phyloP scores from a whole-genome alignment of 768 basidiomycete species.

The Pisolithus microcarpus region DNA sequence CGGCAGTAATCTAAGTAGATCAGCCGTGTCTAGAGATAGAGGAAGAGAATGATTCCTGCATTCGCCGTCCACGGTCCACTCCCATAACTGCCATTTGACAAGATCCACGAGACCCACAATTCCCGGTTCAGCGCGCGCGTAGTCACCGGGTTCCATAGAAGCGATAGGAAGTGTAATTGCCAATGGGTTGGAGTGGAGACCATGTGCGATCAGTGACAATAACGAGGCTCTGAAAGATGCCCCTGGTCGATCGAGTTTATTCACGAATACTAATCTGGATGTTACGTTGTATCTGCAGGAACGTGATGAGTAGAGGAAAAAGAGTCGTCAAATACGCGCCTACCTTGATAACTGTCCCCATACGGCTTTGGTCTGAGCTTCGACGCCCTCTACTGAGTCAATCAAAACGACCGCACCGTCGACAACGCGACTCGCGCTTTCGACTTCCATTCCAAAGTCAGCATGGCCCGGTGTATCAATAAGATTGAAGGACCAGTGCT shows the following conservation, averaged over 20 bases:
- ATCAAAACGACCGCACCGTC: slow-evolving; percentile 86
- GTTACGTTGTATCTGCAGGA: slow-evolving; percentile 64
- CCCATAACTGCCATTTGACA: slow-evolving; percentile 79
- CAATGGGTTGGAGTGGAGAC: slow-evolving; percentile 70
- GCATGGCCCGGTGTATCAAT: slow-evolving; percentile 91
- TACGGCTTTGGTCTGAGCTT: slow-evolving; percentile 84
- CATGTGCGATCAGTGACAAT: slow-evolving; percentile 64
- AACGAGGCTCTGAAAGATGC: slow-evolving; percentile 71
- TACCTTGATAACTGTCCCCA: slow-evolving; percentile 85
- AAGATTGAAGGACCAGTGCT: slow-evolving; percentile 77
- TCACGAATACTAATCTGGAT: slow-evolving; percentile 74
- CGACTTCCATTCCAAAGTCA: slow-evolving; percentile 96
- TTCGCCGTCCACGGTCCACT: slow-evolving; percentile 52
- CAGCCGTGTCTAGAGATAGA: slow-evolving; percentile 37
- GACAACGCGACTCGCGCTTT: slow-evolving; percentile 84
- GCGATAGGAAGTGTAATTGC: slow-evolving; percentile 67
- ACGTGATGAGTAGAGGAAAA: background rate
- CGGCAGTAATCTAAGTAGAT: slow-evolving; percentile 39
- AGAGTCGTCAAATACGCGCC: slow-evolving; percentile 21
- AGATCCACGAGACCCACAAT: slow-evolving; percentile 81
- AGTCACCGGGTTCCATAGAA: slow-evolving; percentile 62
- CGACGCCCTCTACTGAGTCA: slow-evolving; percentile 88
- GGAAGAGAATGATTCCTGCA: slow-evolving; percentile 44
- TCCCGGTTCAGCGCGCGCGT: slow-evolving; percentile 70
- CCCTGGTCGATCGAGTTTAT: slow-evolving; percentile 84